Base-by-base conservation (phyloP, 441 rosid genomes). In the Viola pubescens region DNA sequence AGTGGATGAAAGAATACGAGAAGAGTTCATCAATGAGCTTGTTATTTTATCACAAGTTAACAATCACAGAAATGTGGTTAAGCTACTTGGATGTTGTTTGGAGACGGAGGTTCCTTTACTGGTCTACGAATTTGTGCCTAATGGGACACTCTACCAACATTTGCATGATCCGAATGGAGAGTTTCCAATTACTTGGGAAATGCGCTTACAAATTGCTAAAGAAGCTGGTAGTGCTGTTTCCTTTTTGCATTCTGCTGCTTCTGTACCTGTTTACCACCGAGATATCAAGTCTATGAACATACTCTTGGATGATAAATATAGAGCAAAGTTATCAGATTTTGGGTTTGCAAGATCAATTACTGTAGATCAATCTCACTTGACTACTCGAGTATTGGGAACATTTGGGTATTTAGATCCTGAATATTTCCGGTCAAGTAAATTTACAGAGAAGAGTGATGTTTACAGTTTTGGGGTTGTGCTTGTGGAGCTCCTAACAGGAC, bases 401-500 rank as follows among this genome's bases (percentile, higher is more conserved):
- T 7, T 12, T 0, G 63, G 63, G 3, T 60, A 60, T 46, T 39
- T 60, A 4, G 38, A 60, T 48, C 46, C 63, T 2, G 54, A 60
- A 46, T 60, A 60, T 43, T 48, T 48, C 8, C 54, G 8, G 34
- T 38, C 63, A 10, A 37, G 53, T 19, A 0, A 19, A 19, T 19
- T 19, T 19, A 19, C 26, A 19, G 26, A 19, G 26, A 19, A 19
- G 26, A 19, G 26, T 1, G 26, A 19, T 19, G 26, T 19, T 19
- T 19, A 19, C 1, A 19, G 26, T 19, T 19, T 19, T 1, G 26
- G 26, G 0, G 26, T 19, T 0, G 26, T 19, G 1, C 26, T 19
- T 19, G 26, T 19, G 12, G 62, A 59, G 6, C 54, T 59, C 9
- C n/a, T 59, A 34, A 59, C 62, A 3, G 62, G 45, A 26, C 42